phyloP scores from a whole-genome alignment of 2,329 filamentous ascomycete species.

The Penicillium italicum region DNA sequence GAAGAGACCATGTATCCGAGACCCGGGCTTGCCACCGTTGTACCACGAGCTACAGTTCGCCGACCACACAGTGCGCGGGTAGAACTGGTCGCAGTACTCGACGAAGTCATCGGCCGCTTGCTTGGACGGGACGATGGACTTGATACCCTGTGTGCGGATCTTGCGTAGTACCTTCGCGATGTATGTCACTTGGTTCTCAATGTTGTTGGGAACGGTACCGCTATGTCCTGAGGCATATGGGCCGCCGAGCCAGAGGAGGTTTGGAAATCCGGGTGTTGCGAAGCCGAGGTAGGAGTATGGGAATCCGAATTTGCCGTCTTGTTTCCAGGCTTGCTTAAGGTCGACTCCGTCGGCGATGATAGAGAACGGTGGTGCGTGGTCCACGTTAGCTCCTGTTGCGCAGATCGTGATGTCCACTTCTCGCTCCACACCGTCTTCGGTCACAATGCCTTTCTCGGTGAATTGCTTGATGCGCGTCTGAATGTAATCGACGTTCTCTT shows the following conservation, averaged over 20 bases:
- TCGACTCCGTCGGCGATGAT: conserved; percentile 55
- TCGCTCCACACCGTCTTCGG: conserved; percentile 53
- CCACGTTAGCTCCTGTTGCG: conserved; percentile 63
- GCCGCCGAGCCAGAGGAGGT: conserved; percentile 62
- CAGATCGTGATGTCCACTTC: conserved; percentile 65
- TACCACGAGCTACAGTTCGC: conserved; percentile 67
- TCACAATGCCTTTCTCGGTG: conserved; percentile 58
- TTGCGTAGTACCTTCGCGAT: conserved; percentile 67
- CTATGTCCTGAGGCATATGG: conserved; percentile 58
- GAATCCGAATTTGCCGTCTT: conserved; percentile 55
- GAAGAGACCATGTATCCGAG: conserved; percentile 65
- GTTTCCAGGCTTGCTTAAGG: conserved; percentile 56
- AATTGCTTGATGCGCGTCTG: conserved; percentile 56
- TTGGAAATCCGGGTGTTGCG: conserved; percentile 63
- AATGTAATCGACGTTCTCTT: conserved; percentile 62
- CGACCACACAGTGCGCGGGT: conserved; percentile 48
- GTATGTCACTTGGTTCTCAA: conserved; percentile 64
- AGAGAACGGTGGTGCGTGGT: conserved; percentile 58
- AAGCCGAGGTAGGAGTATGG: conserved; percentile 66
- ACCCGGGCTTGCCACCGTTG: conserved; percentile 62
- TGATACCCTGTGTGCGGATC: conserved; percentile 62
- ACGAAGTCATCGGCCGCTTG: conserved; percentile 58
- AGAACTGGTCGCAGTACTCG: conserved; percentile 48
- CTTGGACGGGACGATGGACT: conserved; percentile 55
- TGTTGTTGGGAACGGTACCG: conserved; percentile 64